Percentiles rank a stretch among this genome's conserved stretches.
phyloP scores from a whole-genome alignment of 805 yeast species.

The Wickerhamiella shivajii region DNA sequence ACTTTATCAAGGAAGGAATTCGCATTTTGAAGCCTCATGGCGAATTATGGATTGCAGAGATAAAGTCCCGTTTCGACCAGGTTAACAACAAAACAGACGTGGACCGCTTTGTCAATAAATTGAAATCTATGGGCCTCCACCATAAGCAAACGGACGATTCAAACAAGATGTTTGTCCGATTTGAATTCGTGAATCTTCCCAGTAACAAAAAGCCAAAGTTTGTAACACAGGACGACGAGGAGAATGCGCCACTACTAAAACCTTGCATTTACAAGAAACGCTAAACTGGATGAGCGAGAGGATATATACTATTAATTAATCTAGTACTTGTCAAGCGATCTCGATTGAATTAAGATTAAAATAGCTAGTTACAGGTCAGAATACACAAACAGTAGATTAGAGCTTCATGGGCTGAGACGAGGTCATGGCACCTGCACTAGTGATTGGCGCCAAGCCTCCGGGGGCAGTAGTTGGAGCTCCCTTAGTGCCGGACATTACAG shows the following conservation, averaged over 20 bases:
- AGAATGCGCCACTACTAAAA: constrained; percentile 55
- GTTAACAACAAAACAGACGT: constrained; percentile 34
- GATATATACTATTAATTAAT: no score
- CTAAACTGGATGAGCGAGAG: constrained; percentile 19
- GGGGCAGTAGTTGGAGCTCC: no score
- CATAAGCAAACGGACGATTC: constrained; percentile 75
- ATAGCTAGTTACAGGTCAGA: no score
- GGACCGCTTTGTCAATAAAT: constrained; percentile 55
- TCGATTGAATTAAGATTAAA: no score
- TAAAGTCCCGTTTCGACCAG: constrained; percentile 63
- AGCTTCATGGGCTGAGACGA: no score
- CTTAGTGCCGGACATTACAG: no score
- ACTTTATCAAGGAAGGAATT: constrained; percentile 80
- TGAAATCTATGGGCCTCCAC: constrained; percentile 66
- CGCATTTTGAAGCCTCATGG: constrained; percentile 81
- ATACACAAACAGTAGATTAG: no score
- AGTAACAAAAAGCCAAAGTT: constrained; percentile 27
- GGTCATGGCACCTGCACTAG: no score
- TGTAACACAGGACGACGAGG: constrained; percentile 52
- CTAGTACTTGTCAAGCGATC: no score
- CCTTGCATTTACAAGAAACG: constrained; percentile 94
- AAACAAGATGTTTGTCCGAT: constrained; percentile 88
- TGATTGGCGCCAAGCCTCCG: no score
- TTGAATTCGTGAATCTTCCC: constrained; percentile 70
- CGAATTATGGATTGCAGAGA: constrained; percentile 94